phyloP scores from a whole-genome alignment of 2,329 filamentous ascomycete species.

The Botrytis aclada region DNA sequence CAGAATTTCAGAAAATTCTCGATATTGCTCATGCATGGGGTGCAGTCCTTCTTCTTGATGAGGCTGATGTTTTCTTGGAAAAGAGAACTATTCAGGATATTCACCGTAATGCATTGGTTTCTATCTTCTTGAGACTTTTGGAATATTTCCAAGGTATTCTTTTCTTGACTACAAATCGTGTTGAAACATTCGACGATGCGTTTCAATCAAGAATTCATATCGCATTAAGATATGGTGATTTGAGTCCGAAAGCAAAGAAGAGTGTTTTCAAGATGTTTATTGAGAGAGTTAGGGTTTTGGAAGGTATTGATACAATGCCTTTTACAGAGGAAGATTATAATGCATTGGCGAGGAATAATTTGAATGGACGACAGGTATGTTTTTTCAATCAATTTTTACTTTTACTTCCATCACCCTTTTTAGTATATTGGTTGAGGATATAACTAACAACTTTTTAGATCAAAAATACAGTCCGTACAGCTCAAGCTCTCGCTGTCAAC shows the following conservation, averaged over 20 bases:
- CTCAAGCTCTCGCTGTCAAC: conserved; percentile 77
- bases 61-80: conserved; percentile 82
- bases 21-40: conserved; percentile 86
- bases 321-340: conserved; percentile 68
- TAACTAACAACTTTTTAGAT: conserved; percentile 46
- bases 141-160: conserved; percentile 93
- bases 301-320: conserved; percentile 56
- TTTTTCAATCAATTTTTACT: not conserved
- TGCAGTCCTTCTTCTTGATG: conserved; percentile 79
- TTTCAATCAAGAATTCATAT: conserved; percentile 84
- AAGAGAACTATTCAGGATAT: conserved; percentile 80
- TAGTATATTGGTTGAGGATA: not conserved
- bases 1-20: conserved; percentile 76
- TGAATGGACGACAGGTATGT: conserved; percentile 64
- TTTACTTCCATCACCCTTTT: not conserved
- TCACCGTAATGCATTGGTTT: conserved; percentile 80
- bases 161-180: conserved; percentile 85
- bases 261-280: conserved; percentile 84
- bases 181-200: conserved; percentile 85
- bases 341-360: conserved; percentile 61
- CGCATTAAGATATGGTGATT: conserved; percentile 73
- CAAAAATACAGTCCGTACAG: conserved; percentile 83
- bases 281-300: conserved; percentile 64
- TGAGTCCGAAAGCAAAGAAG: conserved; percentile 69
- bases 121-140: conserved; percentile 79